Evolutionary conservation across 2,329 filamentous ascomycete species (phyloP).

Genomic region (Ceratocystis smalleyi): DNA sequence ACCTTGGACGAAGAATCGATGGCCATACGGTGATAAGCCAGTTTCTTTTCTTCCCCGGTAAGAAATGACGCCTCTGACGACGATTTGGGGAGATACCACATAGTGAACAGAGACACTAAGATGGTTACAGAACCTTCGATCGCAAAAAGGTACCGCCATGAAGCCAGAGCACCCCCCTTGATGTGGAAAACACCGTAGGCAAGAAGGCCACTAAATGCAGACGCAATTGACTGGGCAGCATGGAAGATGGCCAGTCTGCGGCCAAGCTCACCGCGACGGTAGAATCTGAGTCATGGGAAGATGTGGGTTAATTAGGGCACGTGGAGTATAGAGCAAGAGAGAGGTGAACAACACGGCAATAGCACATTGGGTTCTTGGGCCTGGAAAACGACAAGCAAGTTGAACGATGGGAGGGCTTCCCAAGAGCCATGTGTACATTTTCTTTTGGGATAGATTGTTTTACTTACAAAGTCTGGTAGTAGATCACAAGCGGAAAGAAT

Average conservation of each 20-base stretch:
- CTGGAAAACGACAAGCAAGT: not conserved
- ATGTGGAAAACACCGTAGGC: constrained; percentile 37
- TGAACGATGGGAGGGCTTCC: no score
- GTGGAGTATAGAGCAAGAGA: not conserved
- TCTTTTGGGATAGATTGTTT: not conserved
- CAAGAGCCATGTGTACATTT: not conserved
- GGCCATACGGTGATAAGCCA: constrained; percentile 60
- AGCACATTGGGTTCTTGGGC: not conserved
- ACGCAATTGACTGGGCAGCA: constrained; percentile 58
- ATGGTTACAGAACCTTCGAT: constrained; percentile 44
- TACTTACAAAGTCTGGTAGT: constrained; percentile 30
- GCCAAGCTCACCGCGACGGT: constrained; percentile 32
- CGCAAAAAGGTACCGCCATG: constrained; percentile 38
- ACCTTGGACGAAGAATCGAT: constrained; percentile 54
- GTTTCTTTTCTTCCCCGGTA: constrained; percentile 45
- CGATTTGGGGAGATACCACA: constrained; percentile 51
- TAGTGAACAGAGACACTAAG: constrained; percentile 47
- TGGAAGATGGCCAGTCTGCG: constrained; percentile 50
- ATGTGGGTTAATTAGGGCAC: not conserved
- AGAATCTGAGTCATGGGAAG: constrained; percentile 26
- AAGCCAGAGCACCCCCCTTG: constrained; percentile 24
- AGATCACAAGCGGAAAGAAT: constrained; percentile 39
- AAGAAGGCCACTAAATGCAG: constrained; percentile 35
- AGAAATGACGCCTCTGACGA: constrained; percentile 51
- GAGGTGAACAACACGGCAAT: not conserved